Conservation (phyloP, 768 basidiomycete genomes). For the Panaeolus papilionaceus region DNA sequence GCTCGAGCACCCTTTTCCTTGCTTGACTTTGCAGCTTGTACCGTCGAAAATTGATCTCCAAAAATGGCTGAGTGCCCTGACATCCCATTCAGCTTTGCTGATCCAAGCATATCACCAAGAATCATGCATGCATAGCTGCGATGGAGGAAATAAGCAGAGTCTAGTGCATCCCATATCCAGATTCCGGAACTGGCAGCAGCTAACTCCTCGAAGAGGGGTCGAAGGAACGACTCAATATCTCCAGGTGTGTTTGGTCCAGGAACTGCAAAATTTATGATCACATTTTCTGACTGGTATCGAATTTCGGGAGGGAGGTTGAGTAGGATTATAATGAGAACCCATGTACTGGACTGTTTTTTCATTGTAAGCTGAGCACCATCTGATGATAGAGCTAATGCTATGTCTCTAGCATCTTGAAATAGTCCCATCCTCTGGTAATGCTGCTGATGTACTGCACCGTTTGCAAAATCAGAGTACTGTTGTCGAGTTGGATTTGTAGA, state of each 20-base stretch:
- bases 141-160: constrained; percentile 30
- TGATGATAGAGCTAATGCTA: constrained; percentile 31
- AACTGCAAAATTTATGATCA: constrained; percentile 32
- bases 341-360: constrained; percentile 40
- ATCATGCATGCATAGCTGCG: constrained; percentile 27
- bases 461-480: constrained; percentile 33
- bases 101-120: constrained; percentile 40
- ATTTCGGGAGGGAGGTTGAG: constrained; percentile 35
- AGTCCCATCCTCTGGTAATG: constrained; percentile 28
- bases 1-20: constrained; percentile 28
- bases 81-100: constrained; percentile 39
- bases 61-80: constrained; percentile 33
- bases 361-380: constrained; percentile 40
- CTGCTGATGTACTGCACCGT: constrained; percentile 28
- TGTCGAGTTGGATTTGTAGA: not conserved
- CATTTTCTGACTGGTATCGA: constrained; percentile 27
- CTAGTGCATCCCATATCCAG: constrained; percentile 41
- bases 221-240: constrained; percentile 33
- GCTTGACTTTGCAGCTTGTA: constrained; percentile 33
- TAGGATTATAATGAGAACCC: constrained; percentile 33
- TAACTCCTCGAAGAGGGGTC: constrained; percentile 36
- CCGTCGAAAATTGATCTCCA: constrained; percentile 37
- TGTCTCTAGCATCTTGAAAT: constrained; percentile 32
- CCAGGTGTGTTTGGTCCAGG: constrained; percentile 36
- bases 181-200: constrained; percentile 33